Conservation (phyloP, 257 asterid genomes). For the Solanum microdontum region DNA sequence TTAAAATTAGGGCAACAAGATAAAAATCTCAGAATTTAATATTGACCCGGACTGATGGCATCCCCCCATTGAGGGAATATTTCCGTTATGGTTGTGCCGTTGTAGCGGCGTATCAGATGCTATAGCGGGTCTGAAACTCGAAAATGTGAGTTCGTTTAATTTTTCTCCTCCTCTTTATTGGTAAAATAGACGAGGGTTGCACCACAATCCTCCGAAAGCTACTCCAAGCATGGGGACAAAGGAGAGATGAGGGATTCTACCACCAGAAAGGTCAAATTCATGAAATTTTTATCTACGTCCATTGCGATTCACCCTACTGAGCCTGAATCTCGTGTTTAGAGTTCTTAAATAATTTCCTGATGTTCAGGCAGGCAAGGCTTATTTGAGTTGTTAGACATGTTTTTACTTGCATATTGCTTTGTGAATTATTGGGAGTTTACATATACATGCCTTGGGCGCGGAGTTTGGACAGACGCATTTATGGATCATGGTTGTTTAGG, state of each 20-base stretch:
- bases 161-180: background rate
- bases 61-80: background rate
- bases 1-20: background rate
- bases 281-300: background rate
- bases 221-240: background rate
- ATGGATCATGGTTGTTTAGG: background rate
- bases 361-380: background rate
- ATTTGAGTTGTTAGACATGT: background rate
- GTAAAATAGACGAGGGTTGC: background rate
- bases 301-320: background rate
- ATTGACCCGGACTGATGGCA: background rate
- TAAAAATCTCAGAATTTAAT: too few species aligned
- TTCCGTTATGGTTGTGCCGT: background rate
- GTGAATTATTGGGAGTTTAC: background rate
- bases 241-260: background rate
- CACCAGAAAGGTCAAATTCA: background rate
- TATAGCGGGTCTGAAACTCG: background rate
- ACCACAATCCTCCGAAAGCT: background rate
- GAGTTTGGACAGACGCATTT: background rate
- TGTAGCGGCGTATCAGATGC: too few species aligned
- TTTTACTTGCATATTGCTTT: background rate
- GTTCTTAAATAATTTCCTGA: background rate
- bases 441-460: background rate
- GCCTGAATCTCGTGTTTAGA: background rate
- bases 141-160: background rate